Base-by-base conservation (phyloP, 768 basidiomycete genomes). In the Lactifluus echinatus region DNA sequence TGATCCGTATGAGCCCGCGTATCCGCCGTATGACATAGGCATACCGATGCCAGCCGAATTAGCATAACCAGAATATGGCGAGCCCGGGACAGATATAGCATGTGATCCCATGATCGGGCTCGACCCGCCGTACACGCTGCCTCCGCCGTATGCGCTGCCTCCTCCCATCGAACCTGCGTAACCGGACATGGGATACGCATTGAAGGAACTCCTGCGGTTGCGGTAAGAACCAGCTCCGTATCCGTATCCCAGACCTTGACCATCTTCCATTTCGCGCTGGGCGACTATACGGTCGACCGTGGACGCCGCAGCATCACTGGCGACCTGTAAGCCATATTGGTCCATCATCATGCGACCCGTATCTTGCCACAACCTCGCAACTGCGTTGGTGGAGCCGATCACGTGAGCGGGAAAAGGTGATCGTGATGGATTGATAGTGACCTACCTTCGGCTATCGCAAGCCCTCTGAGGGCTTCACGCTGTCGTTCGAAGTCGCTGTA, bases 401-500 rank as follows among this genome's bases (percentile, higher is more conserved):
- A 58, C 51, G 57, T 48, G 51, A 4, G 46, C 47, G 26, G 62
- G 59, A 31, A 21, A 46, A 51, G 19, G 34, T 46, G 11, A 36
- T 19, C 6, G 28, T 10, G 26, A 50, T 28, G 36, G 56, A 19
- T 31, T 21, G 43, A 24, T 39, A 51, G 36, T 28, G 46, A 12
- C 55, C 62, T 54, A 85, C 86, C 83, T 79, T 89, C 87, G 37
- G 80, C 87, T 26, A 85, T 75, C 11, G 87, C 85, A 26, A 87
- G 73, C 1, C 81, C 87, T 26, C 81, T 78, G 14, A 89, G 70
- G 14, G 75, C 82, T 68, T 89, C 86, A 51, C 82, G 70, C 66
- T 86, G 83, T 42, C 81, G 71, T 60, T 82, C 84, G 45, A 71
- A 67, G 63, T 85, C 81, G 8, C 75, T 79, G 52, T 75, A 75